Percentiles rank a stretch among this genome's conserved stretches.
phyloP scores from a whole-genome alignment of 176 grass and related monocot species.

The Phoenix roebelenii region DNA sequence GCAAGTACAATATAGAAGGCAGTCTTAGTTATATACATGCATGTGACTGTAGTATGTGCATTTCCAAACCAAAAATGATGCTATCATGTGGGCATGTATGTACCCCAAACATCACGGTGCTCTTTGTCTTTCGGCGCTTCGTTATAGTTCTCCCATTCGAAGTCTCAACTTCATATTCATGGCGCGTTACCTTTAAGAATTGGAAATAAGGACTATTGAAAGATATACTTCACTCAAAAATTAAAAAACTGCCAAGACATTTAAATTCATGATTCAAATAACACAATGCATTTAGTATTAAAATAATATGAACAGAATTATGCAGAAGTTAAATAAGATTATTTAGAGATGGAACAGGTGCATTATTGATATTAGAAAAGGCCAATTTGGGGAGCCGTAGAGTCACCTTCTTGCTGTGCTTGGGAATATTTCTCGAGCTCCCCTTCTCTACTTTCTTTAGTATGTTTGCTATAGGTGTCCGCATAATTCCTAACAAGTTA shows the following conservation, averaged over 20 bases:
- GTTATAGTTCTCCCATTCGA: slow-evolving; percentile 63
- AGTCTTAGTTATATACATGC: slow-evolving; percentile 1
- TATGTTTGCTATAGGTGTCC: slow-evolving; percentile 61
- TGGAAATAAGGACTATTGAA: slow-evolving; percentile 12
- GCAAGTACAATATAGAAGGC: slow-evolving; percentile 12
- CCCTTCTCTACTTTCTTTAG: slow-evolving; percentile 70
- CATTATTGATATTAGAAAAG: not conserved
- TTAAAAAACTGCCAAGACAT: not conserved
- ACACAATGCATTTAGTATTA: no score
- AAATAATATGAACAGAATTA: no score
- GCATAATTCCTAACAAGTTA: slow-evolving; percentile 56
- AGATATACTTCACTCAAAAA: not conserved
- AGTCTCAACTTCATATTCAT: slow-evolving; percentile 91
- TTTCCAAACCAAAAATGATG: not conserved
- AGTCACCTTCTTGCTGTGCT: slow-evolving; percentile 62
- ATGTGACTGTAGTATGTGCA: no score
- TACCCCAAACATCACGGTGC: slow-evolving; percentile 90
- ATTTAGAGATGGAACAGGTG: not conserved
- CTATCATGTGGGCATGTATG: not conserved
- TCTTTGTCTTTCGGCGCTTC: slow-evolving; percentile 88
- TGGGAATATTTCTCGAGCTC: slow-evolving; percentile 39
- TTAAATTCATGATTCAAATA: no score
- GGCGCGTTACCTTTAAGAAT: slow-evolving; percentile 50
- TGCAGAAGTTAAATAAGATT: no score
- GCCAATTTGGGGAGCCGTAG: not conserved